Conservation (phyloP, 768 basidiomycete species). For the Hypsizygus marmoreus region DNA sequence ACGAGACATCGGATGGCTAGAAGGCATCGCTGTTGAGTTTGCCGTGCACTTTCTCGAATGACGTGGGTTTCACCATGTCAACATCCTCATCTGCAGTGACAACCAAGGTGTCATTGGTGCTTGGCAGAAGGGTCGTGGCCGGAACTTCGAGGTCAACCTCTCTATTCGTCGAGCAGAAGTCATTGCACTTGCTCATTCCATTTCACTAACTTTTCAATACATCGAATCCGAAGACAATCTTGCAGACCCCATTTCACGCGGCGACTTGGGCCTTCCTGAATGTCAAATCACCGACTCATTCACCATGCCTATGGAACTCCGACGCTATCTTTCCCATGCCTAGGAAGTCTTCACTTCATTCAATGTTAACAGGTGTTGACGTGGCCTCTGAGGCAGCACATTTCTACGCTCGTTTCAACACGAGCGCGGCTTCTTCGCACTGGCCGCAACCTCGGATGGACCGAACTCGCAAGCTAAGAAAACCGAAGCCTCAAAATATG, state of each 20-base stretch:
- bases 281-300: too few species aligned
- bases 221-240: slow-evolving; percentile 26
- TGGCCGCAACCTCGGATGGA: neutral
- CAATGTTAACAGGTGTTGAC: neutral
- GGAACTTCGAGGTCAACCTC: slow-evolving; percentile 31
- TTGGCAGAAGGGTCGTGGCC: slow-evolving; percentile 29
- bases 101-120: slow-evolving; percentile 37
- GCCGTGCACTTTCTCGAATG: slow-evolving; percentile 19
- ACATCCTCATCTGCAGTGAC: slow-evolving; percentile 29
- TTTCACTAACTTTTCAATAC: slow-evolving; percentile 20
- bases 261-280: slow-evolving; percentile 18
- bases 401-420: neutral
- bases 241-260: slow-evolving; percentile 33
- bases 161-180: slow-evolving; percentile 21
- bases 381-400: slow-evolving; percentile 1
- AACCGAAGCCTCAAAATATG: slow-evolving; percentile 5
- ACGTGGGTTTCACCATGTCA: slow-evolving; percentile 7
- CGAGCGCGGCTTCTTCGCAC: neutral
- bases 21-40: slow-evolving; percentile 24
- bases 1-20: slow-evolving; percentile 29
- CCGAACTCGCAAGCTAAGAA: slow-evolving; percentile 5
- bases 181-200: slow-evolving; percentile 12
- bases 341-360: neutral
- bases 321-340: slow-evolving; percentile 13
- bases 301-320: slow-evolving; percentile 17